Conservation (phyloP, 768 basidiomycete species). For the Strobilomyces dryophilus region DNA sequence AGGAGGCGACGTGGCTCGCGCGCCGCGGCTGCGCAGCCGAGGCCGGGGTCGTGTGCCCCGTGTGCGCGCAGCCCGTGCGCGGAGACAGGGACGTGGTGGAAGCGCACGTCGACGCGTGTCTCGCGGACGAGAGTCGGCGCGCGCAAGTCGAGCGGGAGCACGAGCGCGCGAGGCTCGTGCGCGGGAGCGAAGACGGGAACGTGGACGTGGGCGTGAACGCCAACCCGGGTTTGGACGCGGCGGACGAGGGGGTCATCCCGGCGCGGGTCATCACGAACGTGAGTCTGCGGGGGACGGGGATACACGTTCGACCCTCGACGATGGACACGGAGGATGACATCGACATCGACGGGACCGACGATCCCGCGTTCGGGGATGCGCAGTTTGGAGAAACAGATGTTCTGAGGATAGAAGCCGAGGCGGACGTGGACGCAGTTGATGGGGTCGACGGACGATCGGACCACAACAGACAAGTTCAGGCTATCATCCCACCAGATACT, state of each 20-base stretch:
- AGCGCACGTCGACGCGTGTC: slow-evolving; percentile 79
- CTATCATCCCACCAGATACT: background rate
- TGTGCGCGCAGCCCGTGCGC: slow-evolving; percentile 52
- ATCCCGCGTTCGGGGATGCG: slow-evolving; percentile 56
- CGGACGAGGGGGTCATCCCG: slow-evolving; percentile 37
- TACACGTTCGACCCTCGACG: slow-evolving; percentile 53
- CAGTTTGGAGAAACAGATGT: slow-evolving; percentile 80
- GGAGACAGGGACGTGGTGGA: slow-evolving; percentile 73
- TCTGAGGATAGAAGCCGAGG: slow-evolving; percentile 33
- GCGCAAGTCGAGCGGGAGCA: slow-evolving; percentile 33
- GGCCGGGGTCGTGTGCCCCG: slow-evolving; percentile 58
- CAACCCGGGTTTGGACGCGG: slow-evolving; percentile 39
- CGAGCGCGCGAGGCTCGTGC: slow-evolving; percentile 24
- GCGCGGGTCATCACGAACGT: slow-evolving; percentile 34
- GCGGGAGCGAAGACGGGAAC: slow-evolving; percentile 30
- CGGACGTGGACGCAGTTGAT: slow-evolving; percentile 11
- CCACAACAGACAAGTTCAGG: slow-evolving; percentile 36
- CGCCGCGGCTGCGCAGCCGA: slow-evolving; percentile 20
- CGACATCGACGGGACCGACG: slow-evolving; percentile 77
- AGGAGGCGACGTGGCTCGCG: slow-evolving; percentile 42
- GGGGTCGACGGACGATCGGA: slow-evolving; percentile 11
- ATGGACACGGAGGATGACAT: slow-evolving; percentile 75
- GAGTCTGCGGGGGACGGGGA: slow-evolving; percentile 57
- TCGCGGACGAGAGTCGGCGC: slow-evolving; percentile 50
- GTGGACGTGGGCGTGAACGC: slow-evolving; percentile 26